Base-by-base conservation (phyloP, 768 basidiomycete genomes). In the Pilatotrama ljubarskyi region DNA sequence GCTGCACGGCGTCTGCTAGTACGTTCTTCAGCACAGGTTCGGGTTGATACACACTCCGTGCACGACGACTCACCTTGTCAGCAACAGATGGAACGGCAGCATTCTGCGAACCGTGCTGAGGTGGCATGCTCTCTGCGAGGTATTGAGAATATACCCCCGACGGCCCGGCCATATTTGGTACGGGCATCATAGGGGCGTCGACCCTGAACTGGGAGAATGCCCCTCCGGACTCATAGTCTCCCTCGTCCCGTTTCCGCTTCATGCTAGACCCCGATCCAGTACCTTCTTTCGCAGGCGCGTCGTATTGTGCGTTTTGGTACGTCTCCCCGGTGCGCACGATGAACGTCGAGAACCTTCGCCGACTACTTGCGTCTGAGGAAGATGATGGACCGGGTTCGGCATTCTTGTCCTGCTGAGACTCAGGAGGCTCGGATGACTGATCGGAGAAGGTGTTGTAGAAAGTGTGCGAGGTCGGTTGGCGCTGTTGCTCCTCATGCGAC, bases 1-100 rank as follows among this genome's bases (percentile, higher is more conserved):
- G 18, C 58, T 61, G 44, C 74, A 75, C 7, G 32, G 38, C 0
- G 59, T 63, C 70, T 71, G 54, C 20, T 51, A 40, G 2, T 1
- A n/a, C 7, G 5, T 8, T 35, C 49, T 1, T 43, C 38, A 36
- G 40, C 10, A 20, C 13, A 24, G 20, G 5, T 22, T 17, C 32
- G 3, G 18, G 17, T 15, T 5, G 15, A 13, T 26, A 37, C 8
- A 20, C 4, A n/a, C n/a, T n/a, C 3, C 2, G 10, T 9, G 29
- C 17, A 10, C 4, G 17, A 25, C 11, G 18, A 46, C 37, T 11
- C 36, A 48, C 55, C 36, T 32, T 29, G 1, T 56, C 55, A 18
- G 37, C 25, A 35, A 44, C 20, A 11, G 52, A 24, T 18, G 36
- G n/a, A 22, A 4, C 18, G 9, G 14, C 32, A 1, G 32, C n/a